phyloP scores from a whole-genome alignment of 805 yeast species.

The Metschnikowia corniflorae region DNA sequence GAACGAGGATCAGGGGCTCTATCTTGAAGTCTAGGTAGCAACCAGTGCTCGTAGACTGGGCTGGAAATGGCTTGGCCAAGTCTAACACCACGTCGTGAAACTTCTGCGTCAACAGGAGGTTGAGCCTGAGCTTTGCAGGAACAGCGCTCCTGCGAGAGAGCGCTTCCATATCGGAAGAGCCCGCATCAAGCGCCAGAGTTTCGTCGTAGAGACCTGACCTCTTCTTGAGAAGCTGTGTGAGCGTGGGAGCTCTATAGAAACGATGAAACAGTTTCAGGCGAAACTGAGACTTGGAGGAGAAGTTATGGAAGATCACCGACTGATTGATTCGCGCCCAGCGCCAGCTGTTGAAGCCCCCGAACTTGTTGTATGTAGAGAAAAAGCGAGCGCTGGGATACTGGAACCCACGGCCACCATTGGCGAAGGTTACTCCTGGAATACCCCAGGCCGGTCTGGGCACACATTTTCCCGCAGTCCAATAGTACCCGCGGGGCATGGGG shows the following conservation, averaged over 20 bases:
- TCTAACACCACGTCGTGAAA: conserved; percentile 18
- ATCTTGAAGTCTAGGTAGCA: conserved; percentile 36
- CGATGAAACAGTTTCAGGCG: conserved; percentile 15
- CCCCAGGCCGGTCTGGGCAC: neutral
- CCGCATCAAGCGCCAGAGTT: conserved; percentile 1
- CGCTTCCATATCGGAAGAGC: neutral
- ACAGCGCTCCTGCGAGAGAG: conserved; percentile 1
- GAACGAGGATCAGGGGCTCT: conserved; percentile 27
- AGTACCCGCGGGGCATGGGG: conserved; percentile 1
- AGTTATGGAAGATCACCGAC: conserved; percentile 14
- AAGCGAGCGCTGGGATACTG: conserved; percentile 7
- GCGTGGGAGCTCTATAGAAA: conserved; percentile 15
- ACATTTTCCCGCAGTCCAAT: neutral
- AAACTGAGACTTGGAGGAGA: conserved; percentile 17
- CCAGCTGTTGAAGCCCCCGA: conserved; percentile 11
- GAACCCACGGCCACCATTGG: neutral
- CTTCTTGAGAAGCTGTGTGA: conserved; percentile 17
- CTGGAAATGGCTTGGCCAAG: conserved; percentile 14
- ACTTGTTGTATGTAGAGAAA: conserved; percentile 11
- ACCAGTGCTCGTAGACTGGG: conserved; percentile 17
- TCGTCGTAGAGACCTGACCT: conserved; percentile 4
- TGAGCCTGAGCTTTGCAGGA: conserved; percentile 22
- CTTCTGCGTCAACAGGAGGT: conserved; percentile 27
- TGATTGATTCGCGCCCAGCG: conserved; percentile 17
- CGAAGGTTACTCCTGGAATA: neutral